Conservation (phyloP, 2,329 filamentous ascomycete genomes). For the Colletotrichum cordylinicola region DNA sequence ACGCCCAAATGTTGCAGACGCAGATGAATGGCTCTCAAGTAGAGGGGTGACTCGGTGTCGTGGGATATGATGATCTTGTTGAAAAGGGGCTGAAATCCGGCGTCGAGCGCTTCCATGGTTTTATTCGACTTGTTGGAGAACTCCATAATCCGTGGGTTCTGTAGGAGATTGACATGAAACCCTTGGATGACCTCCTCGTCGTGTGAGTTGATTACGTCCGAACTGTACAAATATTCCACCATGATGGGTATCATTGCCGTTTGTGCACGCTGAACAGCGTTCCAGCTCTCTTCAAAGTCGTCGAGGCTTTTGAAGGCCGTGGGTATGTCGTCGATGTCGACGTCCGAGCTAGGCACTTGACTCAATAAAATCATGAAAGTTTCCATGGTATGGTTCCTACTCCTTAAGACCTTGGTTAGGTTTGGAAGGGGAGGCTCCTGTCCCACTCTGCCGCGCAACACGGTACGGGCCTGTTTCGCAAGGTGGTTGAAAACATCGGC, state of each 20-base stretch:
- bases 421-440: conserved; percentile 28
- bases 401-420: conserved; percentile 23
- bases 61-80: conserved; percentile 29
- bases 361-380: conserved; percentile 31
- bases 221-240: conserved; percentile 22
- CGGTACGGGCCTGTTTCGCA: conserved; percentile 25
- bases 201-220: neutral
- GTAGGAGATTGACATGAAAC: conserved; percentile 23
- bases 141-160: conserved; percentile 20
- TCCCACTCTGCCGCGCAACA: conserved; percentile 27
- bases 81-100: conserved; percentile 38
- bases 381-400: conserved; percentile 27
- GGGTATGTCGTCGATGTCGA: conserved; percentile 21
- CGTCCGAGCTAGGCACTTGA: conserved; percentile 19
- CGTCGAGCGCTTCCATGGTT: conserved; percentile 25
- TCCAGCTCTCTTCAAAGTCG: conserved; percentile 29
- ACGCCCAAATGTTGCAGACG: conserved; percentile 33
- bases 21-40: conserved; percentile 37
- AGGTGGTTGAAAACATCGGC: conserved; percentile 29
- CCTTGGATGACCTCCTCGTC: conserved; percentile 18
- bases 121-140: conserved; percentile 20
- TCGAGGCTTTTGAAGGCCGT: conserved; percentile 26
- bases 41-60: conserved; percentile 29
- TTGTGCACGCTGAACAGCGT: conserved; percentile 16
- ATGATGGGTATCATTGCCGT: conserved; percentile 23